Evolutionary conservation across 2,329 filamentous ascomycete genomes (phyloP).

Genomic region (Fusarium sp.): DNA sequence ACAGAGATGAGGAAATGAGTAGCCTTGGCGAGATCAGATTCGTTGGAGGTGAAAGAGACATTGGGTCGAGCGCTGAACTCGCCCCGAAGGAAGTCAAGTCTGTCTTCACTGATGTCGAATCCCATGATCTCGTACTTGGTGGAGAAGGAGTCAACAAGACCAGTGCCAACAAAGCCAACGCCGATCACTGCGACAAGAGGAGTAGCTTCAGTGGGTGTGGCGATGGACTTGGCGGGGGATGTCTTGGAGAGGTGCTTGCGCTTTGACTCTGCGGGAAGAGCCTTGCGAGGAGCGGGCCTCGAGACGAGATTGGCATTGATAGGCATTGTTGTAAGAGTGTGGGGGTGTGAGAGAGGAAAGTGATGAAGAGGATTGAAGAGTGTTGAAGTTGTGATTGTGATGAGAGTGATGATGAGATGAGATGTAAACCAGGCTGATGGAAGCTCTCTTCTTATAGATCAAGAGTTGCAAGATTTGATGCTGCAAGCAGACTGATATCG

Average conservation of each 20-base stretch:
- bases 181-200: constrained; percentile 65
- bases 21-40: constrained; percentile 56
- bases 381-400: not conserved
- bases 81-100: constrained; percentile 54
- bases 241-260: constrained; percentile 2
- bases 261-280: not conserved
- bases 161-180: constrained; percentile 66
- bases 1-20: constrained; percentile 68
- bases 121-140: constrained; percentile 58
- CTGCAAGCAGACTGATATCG: not conserved
- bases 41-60: constrained; percentile 54
- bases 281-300: constrained; percentile 11
- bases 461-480: not conserved
- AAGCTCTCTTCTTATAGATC: constrained; percentile 24
- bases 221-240: not conserved
- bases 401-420: constrained; percentile 12
- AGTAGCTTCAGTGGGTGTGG: constrained; percentile 11
- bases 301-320: constrained; percentile 9
- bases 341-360: not conserved
- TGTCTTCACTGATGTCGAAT: constrained; percentile 60
- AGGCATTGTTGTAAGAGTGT: constrained; percentile 18
- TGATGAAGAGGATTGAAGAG: not conserved
- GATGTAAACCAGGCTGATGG: not conserved
- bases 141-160: constrained; percentile 62
- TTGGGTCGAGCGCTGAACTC: constrained; percentile 42